phyloP scores from a whole-genome alignment of 2,329 filamentous ascomycete species.

The Triangularia setosa region DNA sequence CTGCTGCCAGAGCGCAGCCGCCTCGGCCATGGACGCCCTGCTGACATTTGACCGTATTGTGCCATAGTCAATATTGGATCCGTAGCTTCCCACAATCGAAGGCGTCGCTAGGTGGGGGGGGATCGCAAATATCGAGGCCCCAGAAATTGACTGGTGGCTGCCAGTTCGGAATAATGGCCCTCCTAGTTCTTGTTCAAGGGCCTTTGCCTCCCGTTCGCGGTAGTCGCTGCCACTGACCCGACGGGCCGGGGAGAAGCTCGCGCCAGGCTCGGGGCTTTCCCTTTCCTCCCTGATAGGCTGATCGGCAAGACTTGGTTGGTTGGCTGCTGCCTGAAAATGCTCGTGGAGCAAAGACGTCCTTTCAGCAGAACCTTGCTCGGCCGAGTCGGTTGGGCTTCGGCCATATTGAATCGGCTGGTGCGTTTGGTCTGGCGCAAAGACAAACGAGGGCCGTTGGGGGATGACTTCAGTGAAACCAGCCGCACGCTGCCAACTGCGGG shows the following conservation, averaged over 20 bases:
- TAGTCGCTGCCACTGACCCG: conserved; percentile 28
- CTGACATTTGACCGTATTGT: conserved; percentile 44
- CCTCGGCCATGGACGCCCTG: conserved; percentile 47
- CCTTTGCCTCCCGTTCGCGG: conserved; percentile 47
- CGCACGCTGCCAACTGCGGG: conserved; percentile 86
- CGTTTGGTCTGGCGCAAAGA: conserved; percentile 55
- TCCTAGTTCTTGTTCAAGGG: conserved; percentile 42
- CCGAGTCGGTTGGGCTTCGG: conserved; percentile 37
- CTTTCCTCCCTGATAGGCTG: conserved; percentile 26
- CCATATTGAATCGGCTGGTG: conserved; percentile 39
- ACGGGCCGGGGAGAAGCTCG: conserved; percentile 16
- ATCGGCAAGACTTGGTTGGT: conserved; percentile 22
- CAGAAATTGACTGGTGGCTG: conserved; percentile 29
- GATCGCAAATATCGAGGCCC: conserved; percentile 52
- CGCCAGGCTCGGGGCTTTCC: conserved; percentile 27
- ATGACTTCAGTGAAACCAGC: conserved; percentile 85
- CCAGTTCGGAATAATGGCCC: conserved; percentile 29
- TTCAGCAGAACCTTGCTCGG: conserved; percentile 29
- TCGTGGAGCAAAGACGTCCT: conserved; percentile 48
- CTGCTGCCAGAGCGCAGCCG: conserved; percentile 47
- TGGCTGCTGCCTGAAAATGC: conserved; percentile 44
- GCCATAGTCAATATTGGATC: conserved; percentile 53
- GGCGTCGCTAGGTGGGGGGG: conserved; percentile 62
- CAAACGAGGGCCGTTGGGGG: conserved; percentile 71
- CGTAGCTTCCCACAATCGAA: conserved; percentile 69